A percentile compares a stretch with the other conserved stretches of the same genome.
Conservation (phyloP, 23 red algal genomes). For the Gracilaria gracilis region DNA sequence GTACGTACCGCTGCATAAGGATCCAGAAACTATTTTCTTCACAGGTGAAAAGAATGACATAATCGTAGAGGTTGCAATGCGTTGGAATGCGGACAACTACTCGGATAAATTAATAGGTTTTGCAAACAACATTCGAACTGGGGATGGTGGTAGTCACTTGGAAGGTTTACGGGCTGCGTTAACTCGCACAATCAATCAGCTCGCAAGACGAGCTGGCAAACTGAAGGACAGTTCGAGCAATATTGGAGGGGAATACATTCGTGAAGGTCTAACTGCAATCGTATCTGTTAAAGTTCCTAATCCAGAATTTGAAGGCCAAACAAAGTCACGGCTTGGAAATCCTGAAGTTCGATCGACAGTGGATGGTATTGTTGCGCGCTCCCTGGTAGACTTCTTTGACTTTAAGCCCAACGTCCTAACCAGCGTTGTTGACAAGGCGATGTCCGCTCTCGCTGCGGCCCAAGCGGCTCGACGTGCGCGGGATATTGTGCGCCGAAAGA, state of each 20-base stretch:
- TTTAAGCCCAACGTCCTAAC: conserved; percentile 68
- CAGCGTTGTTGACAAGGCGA: conserved; percentile 82
- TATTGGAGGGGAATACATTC: conserved; percentile 90
- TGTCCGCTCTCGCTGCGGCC: conserved; percentile 83
- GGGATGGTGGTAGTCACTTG: conserved; percentile 93
- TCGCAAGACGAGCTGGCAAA: conserved; percentile 75
- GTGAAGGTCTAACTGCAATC: conserved; percentile 94
- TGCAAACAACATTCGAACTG: conserved; percentile 96
- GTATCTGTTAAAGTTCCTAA: conserved; percentile 97
- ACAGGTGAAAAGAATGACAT: conserved; percentile 63
- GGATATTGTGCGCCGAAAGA: conserved; percentile 93
- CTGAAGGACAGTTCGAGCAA: conserved; percentile 72
- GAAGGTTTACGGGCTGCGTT: conserved; percentile 89
- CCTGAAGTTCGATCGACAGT: conserved; percentile 89
- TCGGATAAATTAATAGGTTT: conserved; percentile 92
- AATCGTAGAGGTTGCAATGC: conserved; percentile 84
- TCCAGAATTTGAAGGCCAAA: conserved; percentile 99
- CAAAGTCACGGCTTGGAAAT: conserved; percentile 91
- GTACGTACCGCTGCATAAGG: conserved; percentile 71
- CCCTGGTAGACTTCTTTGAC: conserved; percentile 89
- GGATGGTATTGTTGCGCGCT: conserved; percentile 60
- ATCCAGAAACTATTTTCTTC: conserved; percentile 73
- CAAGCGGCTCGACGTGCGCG: conserved; percentile 93
- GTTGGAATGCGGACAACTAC: conserved; percentile 91
- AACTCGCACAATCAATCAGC: conserved; percentile 88